A percentile compares a stretch with the other conserved stretches of the same genome.
Evolutionary conservation across 345 rosid species (phyloP).

Genomic region (Toxicodendron radicans): DNA sequence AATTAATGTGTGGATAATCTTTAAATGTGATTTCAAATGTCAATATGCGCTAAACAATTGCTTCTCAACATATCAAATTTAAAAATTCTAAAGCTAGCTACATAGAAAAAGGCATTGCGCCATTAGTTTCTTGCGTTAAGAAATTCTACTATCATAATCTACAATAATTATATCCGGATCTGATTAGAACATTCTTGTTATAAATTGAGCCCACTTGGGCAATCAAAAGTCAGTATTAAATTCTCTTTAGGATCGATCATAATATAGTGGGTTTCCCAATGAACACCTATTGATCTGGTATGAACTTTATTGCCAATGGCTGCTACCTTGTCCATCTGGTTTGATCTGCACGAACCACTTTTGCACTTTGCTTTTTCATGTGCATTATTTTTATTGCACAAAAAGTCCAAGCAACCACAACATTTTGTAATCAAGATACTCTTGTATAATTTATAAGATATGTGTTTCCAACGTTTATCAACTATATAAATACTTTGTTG

Average conservation of each 20-base stretch:
- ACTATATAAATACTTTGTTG: background rate
- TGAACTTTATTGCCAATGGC: slow-evolving; percentile 1
- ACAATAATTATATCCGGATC: background rate
- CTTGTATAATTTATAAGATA: background rate
- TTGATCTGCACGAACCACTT: slow-evolving; percentile 1
- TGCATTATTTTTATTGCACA: background rate
- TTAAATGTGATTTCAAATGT: too few species aligned
- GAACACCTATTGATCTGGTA: background rate
- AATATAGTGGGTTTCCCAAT: too few species aligned
- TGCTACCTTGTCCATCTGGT: background rate
- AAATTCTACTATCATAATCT: too few species aligned
- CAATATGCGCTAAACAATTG: too few species aligned
- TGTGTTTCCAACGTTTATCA: background rate
- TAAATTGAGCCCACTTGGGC: background rate
- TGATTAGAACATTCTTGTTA: background rate
- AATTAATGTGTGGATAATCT: background rate
- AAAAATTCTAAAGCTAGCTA: too few species aligned
- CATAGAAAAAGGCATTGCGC: too few species aligned
- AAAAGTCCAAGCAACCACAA: background rate
- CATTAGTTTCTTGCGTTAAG: too few species aligned
- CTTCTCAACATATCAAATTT: too few species aligned
- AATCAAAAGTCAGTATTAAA: background rate
- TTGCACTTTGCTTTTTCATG: background rate
- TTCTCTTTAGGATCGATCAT: background rate
- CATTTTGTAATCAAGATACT: background rate